phyloP scores from a whole-genome alignment of 345 rosid genomes.

The Eucalyptus cloeziana region DNA sequence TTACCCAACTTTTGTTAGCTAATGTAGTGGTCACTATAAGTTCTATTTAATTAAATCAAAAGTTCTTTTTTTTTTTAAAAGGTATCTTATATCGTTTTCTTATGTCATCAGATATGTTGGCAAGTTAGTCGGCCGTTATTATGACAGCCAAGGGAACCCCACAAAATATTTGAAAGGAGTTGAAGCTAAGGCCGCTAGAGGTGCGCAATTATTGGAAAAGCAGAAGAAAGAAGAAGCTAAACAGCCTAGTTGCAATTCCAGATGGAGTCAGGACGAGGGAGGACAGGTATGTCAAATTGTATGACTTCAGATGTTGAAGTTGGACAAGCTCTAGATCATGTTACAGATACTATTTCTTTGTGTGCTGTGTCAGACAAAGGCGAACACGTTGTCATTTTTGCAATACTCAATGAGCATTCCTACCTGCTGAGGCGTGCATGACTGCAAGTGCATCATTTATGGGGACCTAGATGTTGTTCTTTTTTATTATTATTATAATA shows the following conservation, averaged over 20 bases:
- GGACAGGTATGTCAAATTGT: conserved; percentile 47
- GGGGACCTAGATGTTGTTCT: not conserved
- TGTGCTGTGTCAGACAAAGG: not conserved
- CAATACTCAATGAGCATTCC: not conserved
- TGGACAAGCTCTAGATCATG: not conserved
- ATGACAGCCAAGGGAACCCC: conserved; percentile 69
- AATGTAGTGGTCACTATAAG: not conserved
- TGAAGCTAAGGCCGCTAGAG: conserved; percentile 92
- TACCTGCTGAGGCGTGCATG: not conserved
- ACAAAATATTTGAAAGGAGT: conserved; percentile 85
- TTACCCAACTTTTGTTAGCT: not conserved
- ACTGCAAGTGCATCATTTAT: not conserved
- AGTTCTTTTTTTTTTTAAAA: not conserved
- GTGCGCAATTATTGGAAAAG: conserved; percentile 80
- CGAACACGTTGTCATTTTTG: not conserved
- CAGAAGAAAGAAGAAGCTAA: conserved; percentile 91
- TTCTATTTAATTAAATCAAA: not conserved
- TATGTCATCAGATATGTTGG: conserved; percentile 50
- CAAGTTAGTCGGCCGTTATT: conserved; percentile 78
- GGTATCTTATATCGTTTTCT: not conserved
- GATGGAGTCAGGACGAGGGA: conserved; percentile 90
- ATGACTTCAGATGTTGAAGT: not conserved
- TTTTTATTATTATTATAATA: not conserved
- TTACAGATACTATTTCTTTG: not conserved
- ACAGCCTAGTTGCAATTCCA: conserved; percentile 76